Percentiles rank a stretch among this genome's conserved stretches.
Evolutionary conservation across 1,284 basidiomycete species (phyloP).

Genomic region (Psilocybe mexicana): DNA sequence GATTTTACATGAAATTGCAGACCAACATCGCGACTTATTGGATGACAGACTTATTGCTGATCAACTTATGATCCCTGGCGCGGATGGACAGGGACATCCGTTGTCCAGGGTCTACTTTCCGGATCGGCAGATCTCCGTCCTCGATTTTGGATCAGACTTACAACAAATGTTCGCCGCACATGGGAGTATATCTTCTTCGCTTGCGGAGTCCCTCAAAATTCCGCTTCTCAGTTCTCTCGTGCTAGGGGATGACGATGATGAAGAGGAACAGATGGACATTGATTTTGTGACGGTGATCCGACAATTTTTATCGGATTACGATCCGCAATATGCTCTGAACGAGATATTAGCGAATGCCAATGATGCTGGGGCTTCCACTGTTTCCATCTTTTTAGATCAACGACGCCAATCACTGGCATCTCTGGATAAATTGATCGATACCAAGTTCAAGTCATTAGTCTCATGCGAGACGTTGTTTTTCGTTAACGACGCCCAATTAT

Average conservation of each 20-base stretch:
- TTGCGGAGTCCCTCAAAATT: constrained; percentile 33
- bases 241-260: constrained; percentile 25
- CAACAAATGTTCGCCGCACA: constrained; percentile 29
- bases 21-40: constrained; percentile 22
- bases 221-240: constrained; percentile 32
- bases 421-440: constrained; percentile 17
- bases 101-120: constrained; percentile 32
- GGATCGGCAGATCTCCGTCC: constrained; percentile 26
- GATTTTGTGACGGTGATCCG: constrained; percentile 25
- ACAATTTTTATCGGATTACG: constrained; percentile 37
- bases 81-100: constrained; percentile 23
- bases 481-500: constrained; percentile 42
- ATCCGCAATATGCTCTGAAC: constrained; percentile 37
- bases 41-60: constrained; percentile 13
- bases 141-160: constrained; percentile 13
- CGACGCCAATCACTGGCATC: background rate
- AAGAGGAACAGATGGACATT: constrained; percentile 29
- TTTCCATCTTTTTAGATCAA: constrained; percentile 38
- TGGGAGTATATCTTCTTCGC: constrained; percentile 25
- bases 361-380: constrained; percentile 42
- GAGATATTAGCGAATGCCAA: constrained; percentile 53
- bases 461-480: constrained; percentile 38
- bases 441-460: constrained; percentile 29
- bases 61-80: constrained; percentile 32
- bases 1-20: constrained; percentile 24